A percentile compares a stretch with the other conserved stretches of the same genome.
These are phyloP conservation scores for Hippophae gyantsensis DNA, from an alignment of 306 rosid genomes.

Conservation along the genomic window DNA sequence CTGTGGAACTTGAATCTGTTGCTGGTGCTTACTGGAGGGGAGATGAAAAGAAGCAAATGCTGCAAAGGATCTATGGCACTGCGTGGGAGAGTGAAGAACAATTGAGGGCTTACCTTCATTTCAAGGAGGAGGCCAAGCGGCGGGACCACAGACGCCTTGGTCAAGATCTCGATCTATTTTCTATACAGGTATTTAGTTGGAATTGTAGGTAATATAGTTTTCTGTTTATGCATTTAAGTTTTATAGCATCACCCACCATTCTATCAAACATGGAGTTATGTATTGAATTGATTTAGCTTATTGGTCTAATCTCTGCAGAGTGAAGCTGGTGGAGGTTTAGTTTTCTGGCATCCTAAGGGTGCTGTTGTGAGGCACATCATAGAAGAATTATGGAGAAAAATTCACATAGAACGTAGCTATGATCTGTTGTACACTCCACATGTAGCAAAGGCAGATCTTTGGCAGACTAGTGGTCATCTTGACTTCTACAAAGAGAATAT, in stretches of 20 bases:
- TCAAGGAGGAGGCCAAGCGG: constrained; percentile 94
- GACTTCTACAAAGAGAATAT: constrained; percentile 89
- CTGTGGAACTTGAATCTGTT: constrained; percentile 92
- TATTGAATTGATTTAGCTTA: constrained; percentile 17
- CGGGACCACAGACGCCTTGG: constrained; percentile 95
- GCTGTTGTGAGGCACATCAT: constrained; percentile 81
- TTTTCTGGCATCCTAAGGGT: constrained; percentile 99
- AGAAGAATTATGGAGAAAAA: constrained; percentile 83
- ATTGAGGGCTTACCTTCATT: constrained; percentile 76
- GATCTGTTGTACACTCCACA: constrained; percentile 92
- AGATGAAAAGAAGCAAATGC: constrained; percentile 84
- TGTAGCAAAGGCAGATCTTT: constrained; percentile 95
- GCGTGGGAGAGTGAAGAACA: constrained; percentile 97
- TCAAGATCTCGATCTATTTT: constrained; percentile 91
- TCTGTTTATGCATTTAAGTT: constrained; percentile 11
- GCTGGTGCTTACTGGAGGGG: constrained; percentile 99
- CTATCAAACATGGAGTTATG: constrained; percentile 10
- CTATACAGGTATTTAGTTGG: constrained; percentile 59
- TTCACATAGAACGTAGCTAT: constrained; percentile 66
- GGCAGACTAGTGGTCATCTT: constrained; percentile 96
- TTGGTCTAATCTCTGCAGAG: constrained; percentile 43
- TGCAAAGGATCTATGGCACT: constrained; percentile 94
- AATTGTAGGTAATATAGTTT: constrained; percentile 8
- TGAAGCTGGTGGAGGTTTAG: constrained; percentile 97
- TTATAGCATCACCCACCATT: constrained; percentile 1